Conservation (phyloP, 352 stramenopile species). For the Phytophthora sansomeana region DNA sequence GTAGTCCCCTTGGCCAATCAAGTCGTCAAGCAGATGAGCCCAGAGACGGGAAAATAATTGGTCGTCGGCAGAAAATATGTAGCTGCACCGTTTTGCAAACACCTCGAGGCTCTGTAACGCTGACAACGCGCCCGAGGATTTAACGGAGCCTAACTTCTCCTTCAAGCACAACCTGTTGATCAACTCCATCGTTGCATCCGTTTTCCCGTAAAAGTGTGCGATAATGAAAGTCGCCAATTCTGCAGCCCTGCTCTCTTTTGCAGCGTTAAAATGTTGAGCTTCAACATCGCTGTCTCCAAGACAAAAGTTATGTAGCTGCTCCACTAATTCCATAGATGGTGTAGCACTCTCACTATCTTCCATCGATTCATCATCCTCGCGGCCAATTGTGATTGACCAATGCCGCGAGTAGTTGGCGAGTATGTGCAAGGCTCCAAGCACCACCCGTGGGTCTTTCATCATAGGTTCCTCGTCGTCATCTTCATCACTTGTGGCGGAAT, state of each 20-base stretch:
- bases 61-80: slow-evolving; percentile 32
- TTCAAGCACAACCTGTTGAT: slow-evolving; percentile 64
- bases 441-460: slow-evolving; percentile 51
- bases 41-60: slow-evolving; percentile 50
- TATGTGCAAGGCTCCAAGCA: slow-evolving; percentile 57
- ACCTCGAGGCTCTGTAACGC: slow-evolving; percentile 69
- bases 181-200: slow-evolving; percentile 46
- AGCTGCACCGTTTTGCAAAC: slow-evolving; percentile 64
- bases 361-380: slow-evolving; percentile 23
- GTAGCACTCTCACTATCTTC: slow-evolving; percentile 30
- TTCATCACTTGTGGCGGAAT: slow-evolving; percentile 28
- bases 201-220: slow-evolving; percentile 53
- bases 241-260: slow-evolving; percentile 49
- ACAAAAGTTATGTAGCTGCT: slow-evolving; percentile 62
- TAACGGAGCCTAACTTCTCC: slow-evolving; percentile 43
- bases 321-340: slow-evolving; percentile 43
- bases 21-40: slow-evolving; percentile 54
- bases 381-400: slow-evolving; percentile 39
- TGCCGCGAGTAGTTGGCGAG: slow-evolving; percentile 65
- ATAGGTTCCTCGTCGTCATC: slow-evolving; percentile 46
- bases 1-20: slow-evolving; percentile 30
- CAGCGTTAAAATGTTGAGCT: slow-evolving; percentile 32
- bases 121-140: slow-evolving; percentile 33
- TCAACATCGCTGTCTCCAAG: slow-evolving; percentile 41
- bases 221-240: slow-evolving; percentile 64